A percentile compares a stretch with the other conserved stretches of the same genome.
phyloP scores from a whole-genome alignment of 2,329 filamentous ascomycete genomes.

The Annulohypoxylon truncatum region DNA sequence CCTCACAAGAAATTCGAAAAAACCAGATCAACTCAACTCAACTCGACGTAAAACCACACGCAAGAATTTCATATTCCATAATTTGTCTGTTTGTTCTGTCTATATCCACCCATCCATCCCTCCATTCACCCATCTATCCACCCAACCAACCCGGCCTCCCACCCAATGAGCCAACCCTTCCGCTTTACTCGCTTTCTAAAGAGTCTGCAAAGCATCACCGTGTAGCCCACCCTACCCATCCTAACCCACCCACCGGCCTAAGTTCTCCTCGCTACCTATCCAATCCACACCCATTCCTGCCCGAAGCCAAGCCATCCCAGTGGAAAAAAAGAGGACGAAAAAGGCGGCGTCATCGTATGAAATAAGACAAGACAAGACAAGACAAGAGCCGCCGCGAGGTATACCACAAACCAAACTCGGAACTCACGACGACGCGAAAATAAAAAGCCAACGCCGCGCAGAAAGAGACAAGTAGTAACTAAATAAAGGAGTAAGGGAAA shows the following conservation, averaged over 20 bases:
- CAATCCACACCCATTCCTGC: neutral
- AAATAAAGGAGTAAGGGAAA: too few species aligned
- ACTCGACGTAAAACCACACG: slow-evolving; percentile 1
- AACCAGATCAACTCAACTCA: neutral
- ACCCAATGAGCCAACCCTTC: too few species aligned
- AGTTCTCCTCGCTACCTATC: neutral
- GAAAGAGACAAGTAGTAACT: neutral
- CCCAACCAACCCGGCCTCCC: too few species aligned
- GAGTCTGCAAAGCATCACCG: too few species aligned
- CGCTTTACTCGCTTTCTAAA: too few species aligned
- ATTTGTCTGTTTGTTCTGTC: slow-evolving; percentile 5
- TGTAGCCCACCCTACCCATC: too few species aligned
- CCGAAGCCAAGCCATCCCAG: neutral
- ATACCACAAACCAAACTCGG: neutral
- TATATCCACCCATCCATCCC: neutral
- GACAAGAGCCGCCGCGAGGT: neutral
- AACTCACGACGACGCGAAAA: neutral
- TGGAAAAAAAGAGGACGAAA: neutral
- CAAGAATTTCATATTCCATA: slow-evolving; percentile 24
- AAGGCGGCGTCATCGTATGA: too few species aligned
- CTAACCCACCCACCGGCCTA: too few species aligned
- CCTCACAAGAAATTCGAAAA: neutral
- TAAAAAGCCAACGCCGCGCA: slow-evolving; percentile 25
- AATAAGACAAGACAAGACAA: too few species aligned
- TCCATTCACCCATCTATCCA: neutral